These are phyloP conservation scores for Hansenula sp. DNA, from an alignment of 1,139 yeast genomes.

Conservation along the genomic window DNA sequence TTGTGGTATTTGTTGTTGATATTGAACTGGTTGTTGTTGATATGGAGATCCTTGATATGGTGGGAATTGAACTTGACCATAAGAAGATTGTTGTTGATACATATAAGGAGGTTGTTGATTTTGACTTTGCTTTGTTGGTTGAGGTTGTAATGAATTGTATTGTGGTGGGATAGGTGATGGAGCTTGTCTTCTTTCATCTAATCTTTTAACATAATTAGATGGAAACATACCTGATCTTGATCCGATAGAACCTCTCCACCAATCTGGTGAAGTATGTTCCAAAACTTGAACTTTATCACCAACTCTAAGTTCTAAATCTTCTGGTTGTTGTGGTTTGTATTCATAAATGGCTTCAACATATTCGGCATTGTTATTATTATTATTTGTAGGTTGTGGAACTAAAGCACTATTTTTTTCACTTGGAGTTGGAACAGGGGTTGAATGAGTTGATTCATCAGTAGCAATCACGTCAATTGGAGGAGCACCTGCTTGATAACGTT, in stretches of 20 bases:
- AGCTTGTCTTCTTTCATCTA: slow-evolving; percentile 22
- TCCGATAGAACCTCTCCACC: slow-evolving; percentile 82
- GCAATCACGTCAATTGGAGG: too few species aligned
- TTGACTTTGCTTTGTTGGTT: slow-evolving; percentile 2
- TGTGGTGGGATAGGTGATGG: slow-evolving; percentile 16
- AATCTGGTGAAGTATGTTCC: slow-evolving; percentile 76
- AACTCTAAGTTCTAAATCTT: slow-evolving; percentile 57
- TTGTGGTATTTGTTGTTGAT: slow-evolving; percentile 19
- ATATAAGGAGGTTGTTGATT: slow-evolving; percentile 43
- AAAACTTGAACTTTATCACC: slow-evolving; percentile 69
- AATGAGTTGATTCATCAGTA: slow-evolving; percentile 5
- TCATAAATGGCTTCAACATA: slow-evolving; percentile 67
- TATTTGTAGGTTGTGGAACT: neutral
- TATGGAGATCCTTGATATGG: slow-evolving; percentile 23
- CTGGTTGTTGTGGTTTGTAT: slow-evolving; percentile 63
- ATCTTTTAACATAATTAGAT: slow-evolving; percentile 66
- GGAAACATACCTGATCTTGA: slow-evolving; percentile 82
- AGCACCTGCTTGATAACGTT: slow-evolving; percentile 47
- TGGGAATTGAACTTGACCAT: slow-evolving; percentile 13
- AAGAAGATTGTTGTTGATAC: slow-evolving; percentile 9
- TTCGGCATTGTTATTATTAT: slow-evolving; percentile 23
- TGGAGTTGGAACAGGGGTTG: slow-evolving; percentile 1
- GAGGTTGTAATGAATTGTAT: slow-evolving; percentile 5
- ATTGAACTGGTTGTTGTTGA: slow-evolving; percentile 18
- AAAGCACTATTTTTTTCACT: slow-evolving; percentile 3